Evolutionary conservation across 2,329 filamentous ascomycete species (phyloP).

Genomic region (Orbilia oligospora): DNA sequence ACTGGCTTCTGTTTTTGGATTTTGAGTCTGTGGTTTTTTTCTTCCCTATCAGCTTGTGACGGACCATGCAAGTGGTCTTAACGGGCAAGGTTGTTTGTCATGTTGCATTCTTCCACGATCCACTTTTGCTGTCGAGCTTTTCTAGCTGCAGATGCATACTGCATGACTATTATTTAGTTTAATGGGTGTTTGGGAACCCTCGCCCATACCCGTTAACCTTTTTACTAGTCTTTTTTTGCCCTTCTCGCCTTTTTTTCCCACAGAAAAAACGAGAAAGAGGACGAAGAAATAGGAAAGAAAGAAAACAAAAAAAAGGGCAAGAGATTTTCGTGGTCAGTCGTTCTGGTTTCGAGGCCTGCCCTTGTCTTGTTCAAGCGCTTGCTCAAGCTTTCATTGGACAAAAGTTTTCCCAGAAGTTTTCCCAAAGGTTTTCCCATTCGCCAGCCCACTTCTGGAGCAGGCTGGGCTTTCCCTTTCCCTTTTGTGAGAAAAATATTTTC

Average conservation of each 20-base stretch:
- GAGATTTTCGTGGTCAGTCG: constrained; percentile 10
- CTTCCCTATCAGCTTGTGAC: constrained; percentile 53
- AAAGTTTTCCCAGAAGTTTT: constrained; percentile 21
- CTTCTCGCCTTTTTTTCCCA: constrained; percentile 25
- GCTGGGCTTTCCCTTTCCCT: constrained; percentile 45
- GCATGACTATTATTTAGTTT: constrained; percentile 41
- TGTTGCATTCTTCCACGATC: constrained; percentile 41
- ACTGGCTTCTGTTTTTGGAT: constrained; percentile 45
- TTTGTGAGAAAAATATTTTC: constrained; percentile 26
- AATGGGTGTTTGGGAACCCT: constrained; percentile 38
- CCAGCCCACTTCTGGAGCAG: constrained; percentile 4
- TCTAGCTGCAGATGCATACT: constrained; percentile 47
- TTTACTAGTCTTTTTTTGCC: constrained; percentile 13
- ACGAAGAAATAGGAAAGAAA: neutral
- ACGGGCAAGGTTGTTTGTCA: constrained; percentile 43
- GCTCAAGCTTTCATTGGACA: constrained; percentile 33
- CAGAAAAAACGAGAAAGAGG: constrained; percentile 27
- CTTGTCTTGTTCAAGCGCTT: constrained; percentile 31
- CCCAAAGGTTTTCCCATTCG: constrained; percentile 42
- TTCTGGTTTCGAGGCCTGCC: constrained; percentile 28
- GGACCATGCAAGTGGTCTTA: constrained; percentile 43
- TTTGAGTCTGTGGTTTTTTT: constrained; percentile 38
- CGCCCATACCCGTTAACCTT: constrained; percentile 24
- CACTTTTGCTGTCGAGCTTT: constrained; percentile 44
- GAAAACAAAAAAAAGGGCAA: constrained; percentile 21